These are phyloP conservation scores for Pulveroboletus sp. DNA, from an alignment of 768 basidiomycete species.

Conservation along the genomic window DNA sequence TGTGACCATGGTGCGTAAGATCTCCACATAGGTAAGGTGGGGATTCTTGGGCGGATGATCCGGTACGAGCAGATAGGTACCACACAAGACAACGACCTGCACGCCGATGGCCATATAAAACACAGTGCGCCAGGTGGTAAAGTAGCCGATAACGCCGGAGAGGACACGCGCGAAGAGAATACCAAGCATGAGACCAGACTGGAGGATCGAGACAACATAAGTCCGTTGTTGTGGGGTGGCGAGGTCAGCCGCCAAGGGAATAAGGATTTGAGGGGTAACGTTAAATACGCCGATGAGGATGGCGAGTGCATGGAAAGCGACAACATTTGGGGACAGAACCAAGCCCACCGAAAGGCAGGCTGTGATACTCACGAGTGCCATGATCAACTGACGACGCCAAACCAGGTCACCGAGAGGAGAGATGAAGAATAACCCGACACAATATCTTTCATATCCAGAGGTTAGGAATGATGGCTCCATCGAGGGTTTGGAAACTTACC, in stretches of 20 bases:
- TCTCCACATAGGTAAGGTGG: slow-evolving; percentile 31
- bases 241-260: slow-evolving; percentile 44
- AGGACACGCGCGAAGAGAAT: slow-evolving; percentile 30
- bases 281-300: slow-evolving; percentile 37
- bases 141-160: slow-evolving; percentile 39
- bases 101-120: slow-evolving; percentile 41
- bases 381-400: slow-evolving; percentile 38
- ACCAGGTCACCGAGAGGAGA: slow-evolving; percentile 46
- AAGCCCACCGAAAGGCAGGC: slow-evolving; percentile 37
- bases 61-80: slow-evolving; percentile 34
- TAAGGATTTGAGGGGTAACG: slow-evolving; percentile 36
- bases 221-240: slow-evolving; percentile 28
- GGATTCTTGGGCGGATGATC: slow-evolving; percentile 39
- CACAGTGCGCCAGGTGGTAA: slow-evolving; percentile 36
- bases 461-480: background rate
- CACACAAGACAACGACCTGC: slow-evolving; percentile 26
- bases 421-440: slow-evolving; percentile 38
- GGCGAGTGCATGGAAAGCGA: slow-evolving; percentile 31
- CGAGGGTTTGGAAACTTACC: slow-evolving; percentile 34
- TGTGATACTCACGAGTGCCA: slow-evolving; percentile 32
- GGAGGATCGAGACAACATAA: slow-evolving; percentile 29
- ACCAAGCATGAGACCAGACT: slow-evolving; percentile 27
- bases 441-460: background rate
- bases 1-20: slow-evolving; percentile 37
- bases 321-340: slow-evolving; percentile 32